Percentiles rank a stretch among this genome's conserved stretches.
Conservation (phyloP, 768 basidiomycete genomes). For the Suillus plorans region DNA sequence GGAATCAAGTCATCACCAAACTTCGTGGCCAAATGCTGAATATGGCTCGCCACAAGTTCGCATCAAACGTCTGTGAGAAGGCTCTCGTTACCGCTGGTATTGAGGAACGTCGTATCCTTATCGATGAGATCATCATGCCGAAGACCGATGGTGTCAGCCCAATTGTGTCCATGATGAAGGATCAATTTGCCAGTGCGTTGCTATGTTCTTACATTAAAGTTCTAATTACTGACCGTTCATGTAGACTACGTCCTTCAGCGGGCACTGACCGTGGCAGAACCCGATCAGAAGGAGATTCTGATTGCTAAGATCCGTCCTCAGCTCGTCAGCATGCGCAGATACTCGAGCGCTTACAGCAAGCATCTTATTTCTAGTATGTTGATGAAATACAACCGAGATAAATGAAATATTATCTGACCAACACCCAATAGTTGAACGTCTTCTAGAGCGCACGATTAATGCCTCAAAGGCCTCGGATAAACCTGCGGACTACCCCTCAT, state of each 20-base stretch:
- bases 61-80: constrained; percentile 95
- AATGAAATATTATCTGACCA: constrained; percentile 15
- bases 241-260: constrained; percentile 86
- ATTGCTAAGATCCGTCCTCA: constrained; percentile 65
- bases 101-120: constrained; percentile 64
- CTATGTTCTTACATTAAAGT: not conserved
- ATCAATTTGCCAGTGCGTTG: constrained; percentile 82
- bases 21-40: constrained; percentile 76
- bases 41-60: constrained; percentile 88
- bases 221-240: constrained; percentile 9
- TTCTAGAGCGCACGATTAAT: constrained; percentile 53
- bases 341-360: constrained; percentile 73
- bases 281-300: constrained; percentile 68
- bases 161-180: constrained; percentile 76
- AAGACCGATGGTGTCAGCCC: constrained; percentile 65
- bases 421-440: constrained; percentile 57
- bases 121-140: constrained; percentile 78
- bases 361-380: constrained; percentile 77
- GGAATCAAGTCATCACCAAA: constrained; percentile 59
- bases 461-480: constrained; percentile 28
- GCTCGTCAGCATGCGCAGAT: constrained; percentile 67
- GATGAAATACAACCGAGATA: constrained; percentile 7
- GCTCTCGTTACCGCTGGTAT: constrained; percentile 67
- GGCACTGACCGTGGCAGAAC: constrained; percentile 66
- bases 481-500: constrained; percentile 29